A percentile compares a stretch with the other conserved stretches of the same genome.
Evolutionary conservation across 2,329 filamentous ascomycete genomes (phyloP).

Genomic region (Colletotrichum sp.): DNA sequence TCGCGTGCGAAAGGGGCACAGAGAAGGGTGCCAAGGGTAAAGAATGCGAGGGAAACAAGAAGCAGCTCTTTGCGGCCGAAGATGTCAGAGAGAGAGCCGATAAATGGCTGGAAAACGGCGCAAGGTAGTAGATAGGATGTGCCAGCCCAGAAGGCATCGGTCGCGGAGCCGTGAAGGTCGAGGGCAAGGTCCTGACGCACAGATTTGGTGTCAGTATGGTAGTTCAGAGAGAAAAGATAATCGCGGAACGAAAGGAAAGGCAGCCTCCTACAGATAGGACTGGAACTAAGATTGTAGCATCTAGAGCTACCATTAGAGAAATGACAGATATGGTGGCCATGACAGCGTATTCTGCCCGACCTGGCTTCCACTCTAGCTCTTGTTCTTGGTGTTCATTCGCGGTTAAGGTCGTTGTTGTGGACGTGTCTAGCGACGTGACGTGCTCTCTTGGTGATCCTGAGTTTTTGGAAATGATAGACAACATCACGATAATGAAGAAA

Average conservation of each 20-base stretch:
- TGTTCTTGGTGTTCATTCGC: background rate
- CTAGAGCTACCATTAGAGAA: slow-evolving; percentile 53
- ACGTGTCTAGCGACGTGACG: background rate
- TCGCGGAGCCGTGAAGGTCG: background rate
- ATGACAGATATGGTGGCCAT: slow-evolving; percentile 45
- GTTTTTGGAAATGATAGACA: background rate
- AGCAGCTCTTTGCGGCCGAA: background rate
- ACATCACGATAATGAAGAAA: background rate
- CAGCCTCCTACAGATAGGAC: slow-evolving; percentile 40
- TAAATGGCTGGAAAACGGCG: background rate
- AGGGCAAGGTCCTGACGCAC: background rate
- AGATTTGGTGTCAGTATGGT: background rate
- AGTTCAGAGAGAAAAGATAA: background rate
- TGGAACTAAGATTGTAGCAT: slow-evolving; percentile 51
- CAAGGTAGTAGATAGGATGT: background rate
- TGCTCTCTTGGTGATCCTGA: background rate
- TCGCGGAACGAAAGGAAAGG: background rate
- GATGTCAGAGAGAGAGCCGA: background rate
- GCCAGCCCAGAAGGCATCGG: background rate
- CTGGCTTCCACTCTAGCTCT: slow-evolving; percentile 36
- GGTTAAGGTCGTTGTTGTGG: background rate
- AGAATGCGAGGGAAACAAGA: background rate
- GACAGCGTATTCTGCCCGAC: slow-evolving; percentile 42
- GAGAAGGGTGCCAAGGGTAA: background rate
- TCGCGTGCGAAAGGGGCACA: background rate